phyloP scores from a whole-genome alignment of 257 asterid species.

The Lycium barbarum region DNA sequence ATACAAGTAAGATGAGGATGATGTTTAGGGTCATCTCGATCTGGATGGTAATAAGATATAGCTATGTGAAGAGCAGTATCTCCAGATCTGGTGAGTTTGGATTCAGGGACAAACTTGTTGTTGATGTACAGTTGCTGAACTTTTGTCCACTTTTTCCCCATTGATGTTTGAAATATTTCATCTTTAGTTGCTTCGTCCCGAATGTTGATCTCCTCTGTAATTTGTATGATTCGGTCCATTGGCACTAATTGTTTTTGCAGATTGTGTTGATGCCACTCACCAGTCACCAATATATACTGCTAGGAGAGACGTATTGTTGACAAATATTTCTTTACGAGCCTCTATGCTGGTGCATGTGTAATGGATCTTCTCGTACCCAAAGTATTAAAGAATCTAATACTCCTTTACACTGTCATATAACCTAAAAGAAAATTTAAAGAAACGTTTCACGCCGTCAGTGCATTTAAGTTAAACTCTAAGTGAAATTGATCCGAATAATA shows the following conservation, averaged over 20 bases:
- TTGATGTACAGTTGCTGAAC: slow-evolving; percentile 25
- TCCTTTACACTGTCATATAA: background rate
- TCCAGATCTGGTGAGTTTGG: slow-evolving; percentile 47
- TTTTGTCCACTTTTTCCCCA: slow-evolving; percentile 45
- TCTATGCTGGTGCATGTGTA: background rate
- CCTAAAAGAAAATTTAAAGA: background rate
- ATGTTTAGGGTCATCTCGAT: background rate
- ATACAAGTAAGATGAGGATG: background rate
- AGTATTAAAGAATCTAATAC: background rate
- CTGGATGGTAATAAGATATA: slow-evolving; percentile 44
- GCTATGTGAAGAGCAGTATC: slow-evolving; percentile 63
- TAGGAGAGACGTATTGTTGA: background rate
- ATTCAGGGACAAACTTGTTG: background rate
- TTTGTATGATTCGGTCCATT: background rate
- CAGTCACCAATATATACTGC: slow-evolving; percentile 3
- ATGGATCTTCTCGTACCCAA: background rate
- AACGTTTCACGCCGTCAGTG: no score
- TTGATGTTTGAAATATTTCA: slow-evolving; percentile 35
- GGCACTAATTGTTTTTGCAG: background rate
- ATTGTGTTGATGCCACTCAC: background rate
- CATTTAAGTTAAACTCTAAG: background rate
- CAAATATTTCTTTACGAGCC: slow-evolving; percentile 7
- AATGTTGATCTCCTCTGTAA: no score
- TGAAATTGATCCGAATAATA: background rate
- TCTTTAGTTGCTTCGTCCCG: background rate